Percentiles rank a stretch among this genome's conserved stretches.
Conservation (phyloP, 371 early-diverging fungal genomes). For the Actinomortierella ambigua region DNA sequence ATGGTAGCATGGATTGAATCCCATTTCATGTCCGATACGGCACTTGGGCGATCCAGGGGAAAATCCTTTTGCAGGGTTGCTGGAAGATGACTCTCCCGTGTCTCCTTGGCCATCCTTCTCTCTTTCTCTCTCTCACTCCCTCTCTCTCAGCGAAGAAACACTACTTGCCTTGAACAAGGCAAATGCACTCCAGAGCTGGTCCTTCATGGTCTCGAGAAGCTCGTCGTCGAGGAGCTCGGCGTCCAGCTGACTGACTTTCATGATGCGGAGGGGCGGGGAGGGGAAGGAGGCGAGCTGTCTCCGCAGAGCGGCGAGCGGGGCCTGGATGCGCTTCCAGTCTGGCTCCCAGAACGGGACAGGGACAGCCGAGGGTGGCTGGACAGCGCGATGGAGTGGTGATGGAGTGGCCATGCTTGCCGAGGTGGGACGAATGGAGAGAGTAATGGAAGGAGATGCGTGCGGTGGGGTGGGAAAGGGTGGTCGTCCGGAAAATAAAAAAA, state of each 20-base stretch:
- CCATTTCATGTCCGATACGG: neutral
- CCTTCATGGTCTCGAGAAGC: slow-evolving; percentile 73
- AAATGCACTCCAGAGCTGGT: slow-evolving; percentile 72
- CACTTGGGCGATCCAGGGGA: neutral
- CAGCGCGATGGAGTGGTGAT: neutral
- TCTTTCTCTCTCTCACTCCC: too few species aligned
- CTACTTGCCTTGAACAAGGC: slow-evolving; percentile 65
- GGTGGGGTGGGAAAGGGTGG: neutral
- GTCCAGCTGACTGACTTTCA: slow-evolving; percentile 89
- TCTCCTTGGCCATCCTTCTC: neutral
- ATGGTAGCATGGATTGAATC: neutral
- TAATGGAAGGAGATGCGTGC: neutral
- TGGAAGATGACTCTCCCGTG: neutral
- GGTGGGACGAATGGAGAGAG: neutral
- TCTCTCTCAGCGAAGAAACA: too few species aligned
- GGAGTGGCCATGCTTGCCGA: neutral
- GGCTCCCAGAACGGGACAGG: slow-evolving; percentile 55
- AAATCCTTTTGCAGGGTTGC: neutral
- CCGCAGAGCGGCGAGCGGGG: slow-evolving; percentile 55
- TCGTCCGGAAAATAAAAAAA: neutral
- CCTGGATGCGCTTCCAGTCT: slow-evolving; percentile 62
- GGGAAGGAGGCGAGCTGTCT: slow-evolving; percentile 58
- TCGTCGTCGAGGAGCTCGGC: slow-evolving; percentile 85
- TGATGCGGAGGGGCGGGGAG: slow-evolving; percentile 65
- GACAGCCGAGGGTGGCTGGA: slow-evolving; percentile 47